Conservation (phyloP, 805 yeast species). For the Jamesozyma gamospora region DNA sequence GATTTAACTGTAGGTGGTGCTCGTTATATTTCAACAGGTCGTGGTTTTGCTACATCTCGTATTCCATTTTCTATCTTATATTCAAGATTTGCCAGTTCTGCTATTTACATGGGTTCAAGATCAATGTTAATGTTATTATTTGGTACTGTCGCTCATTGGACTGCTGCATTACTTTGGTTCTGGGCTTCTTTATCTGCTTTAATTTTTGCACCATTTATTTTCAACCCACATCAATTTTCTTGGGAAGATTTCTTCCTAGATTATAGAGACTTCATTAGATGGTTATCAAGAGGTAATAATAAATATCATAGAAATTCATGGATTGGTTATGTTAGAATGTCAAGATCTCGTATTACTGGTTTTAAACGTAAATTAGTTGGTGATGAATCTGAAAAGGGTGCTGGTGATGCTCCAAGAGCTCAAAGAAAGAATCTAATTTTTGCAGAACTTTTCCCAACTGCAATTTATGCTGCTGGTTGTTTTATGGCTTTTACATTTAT, state of each 20-base stretch:
- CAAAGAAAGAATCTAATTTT: constrained; percentile 63
- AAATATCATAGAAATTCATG: constrained; percentile 84
- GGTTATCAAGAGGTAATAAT: constrained; percentile 86
- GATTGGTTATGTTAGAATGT: constrained; percentile 74
- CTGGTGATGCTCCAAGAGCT: constrained; percentile 78
- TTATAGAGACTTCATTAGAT: constrained; percentile 85
- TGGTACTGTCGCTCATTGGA: constrained; percentile 78
- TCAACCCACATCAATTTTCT: constrained; percentile 96
- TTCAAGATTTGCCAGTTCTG: constrained; percentile 71
- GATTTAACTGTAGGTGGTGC: constrained; percentile 81
- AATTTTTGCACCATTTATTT: constrained; percentile 84
- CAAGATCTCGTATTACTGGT: constrained; percentile 80
- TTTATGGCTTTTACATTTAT: constrained; percentile 72
- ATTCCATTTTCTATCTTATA: constrained; percentile 65
- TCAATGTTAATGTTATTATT: constrained; percentile 60
- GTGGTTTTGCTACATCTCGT: constrained; percentile 79
- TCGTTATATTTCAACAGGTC: constrained; percentile 75
- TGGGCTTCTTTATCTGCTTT: constrained; percentile 88
- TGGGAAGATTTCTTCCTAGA: constrained; percentile 95
- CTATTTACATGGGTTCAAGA: constrained; percentile 79
- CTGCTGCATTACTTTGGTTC: constrained; percentile 90
- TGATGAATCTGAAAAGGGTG: constrained; percentile 70
- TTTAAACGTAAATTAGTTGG: constrained; percentile 66
- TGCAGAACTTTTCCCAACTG: constrained; percentile 64
- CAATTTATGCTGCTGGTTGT: constrained; percentile 67